phyloP scores from a whole-genome alignment of 352 stramenopile genomes.

The Globisporangium emineosum region DNA sequence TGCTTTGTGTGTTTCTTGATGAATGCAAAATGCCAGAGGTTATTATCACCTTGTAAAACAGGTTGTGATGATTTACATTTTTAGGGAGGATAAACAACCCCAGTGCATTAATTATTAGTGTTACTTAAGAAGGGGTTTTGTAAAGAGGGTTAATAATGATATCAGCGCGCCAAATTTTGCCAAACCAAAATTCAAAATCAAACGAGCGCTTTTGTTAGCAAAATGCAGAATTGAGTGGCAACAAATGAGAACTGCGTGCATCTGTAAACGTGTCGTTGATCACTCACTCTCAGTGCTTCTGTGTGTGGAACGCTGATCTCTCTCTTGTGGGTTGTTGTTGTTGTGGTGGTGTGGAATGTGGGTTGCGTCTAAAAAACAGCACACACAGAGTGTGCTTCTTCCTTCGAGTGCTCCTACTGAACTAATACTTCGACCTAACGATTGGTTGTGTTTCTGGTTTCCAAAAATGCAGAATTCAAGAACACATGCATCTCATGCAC shows the following conservation, averaged over 20 bases:
- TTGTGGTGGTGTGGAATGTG: background rate
- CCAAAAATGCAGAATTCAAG: conserved; percentile 4
- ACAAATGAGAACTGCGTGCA: background rate
- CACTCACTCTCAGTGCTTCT: background rate
- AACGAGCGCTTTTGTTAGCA: background rate
- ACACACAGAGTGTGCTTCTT: background rate
- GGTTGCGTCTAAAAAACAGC: background rate
- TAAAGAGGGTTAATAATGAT: background rate
- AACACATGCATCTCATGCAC: conserved; percentile 5
- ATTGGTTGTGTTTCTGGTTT: conserved; percentile 2
- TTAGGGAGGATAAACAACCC: too few species aligned
- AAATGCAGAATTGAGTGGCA: background rate
- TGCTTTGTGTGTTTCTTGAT: background rate
- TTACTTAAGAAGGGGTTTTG: background rate
- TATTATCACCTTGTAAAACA: background rate
- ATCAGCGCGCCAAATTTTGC: background rate
- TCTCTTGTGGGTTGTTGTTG: background rate
- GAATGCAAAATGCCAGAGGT: background rate
- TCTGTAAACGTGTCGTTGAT: background rate
- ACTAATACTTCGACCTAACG: background rate
- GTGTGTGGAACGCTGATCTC: background rate
- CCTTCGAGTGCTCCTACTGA: background rate
- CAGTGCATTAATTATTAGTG: too few species aligned
- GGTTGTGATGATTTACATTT: background rate
- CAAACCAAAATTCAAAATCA: background rate